Conservation (phyloP, 768 basidiomycete genomes). For the Leccinum uliginosum region DNA sequence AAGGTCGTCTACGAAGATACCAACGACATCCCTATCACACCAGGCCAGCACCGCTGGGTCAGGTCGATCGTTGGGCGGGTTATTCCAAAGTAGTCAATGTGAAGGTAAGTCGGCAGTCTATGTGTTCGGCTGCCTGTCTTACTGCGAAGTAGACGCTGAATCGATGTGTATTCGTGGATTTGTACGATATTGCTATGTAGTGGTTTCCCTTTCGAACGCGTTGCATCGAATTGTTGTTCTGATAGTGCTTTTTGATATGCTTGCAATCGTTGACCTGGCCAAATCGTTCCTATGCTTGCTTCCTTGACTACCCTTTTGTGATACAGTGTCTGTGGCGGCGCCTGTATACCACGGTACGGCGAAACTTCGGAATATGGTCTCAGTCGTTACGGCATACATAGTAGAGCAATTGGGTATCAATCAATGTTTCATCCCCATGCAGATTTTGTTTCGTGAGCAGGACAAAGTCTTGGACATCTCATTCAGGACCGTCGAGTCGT, state of each 20-base stretch:
- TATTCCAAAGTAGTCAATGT: too few relatives aligned
- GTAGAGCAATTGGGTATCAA: not conserved
- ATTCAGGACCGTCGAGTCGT: not conserved
- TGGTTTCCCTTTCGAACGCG: not conserved
- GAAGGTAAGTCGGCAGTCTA: too few relatives aligned
- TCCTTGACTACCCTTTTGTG: too few relatives aligned
- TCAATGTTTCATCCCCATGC: not conserved
- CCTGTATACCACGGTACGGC: too few relatives aligned
- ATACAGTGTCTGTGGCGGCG: too few relatives aligned
- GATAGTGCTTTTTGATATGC: too few relatives aligned
- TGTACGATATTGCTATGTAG: not conserved
- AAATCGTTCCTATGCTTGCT: too few relatives aligned
- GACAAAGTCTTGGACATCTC: not conserved
- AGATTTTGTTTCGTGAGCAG: not conserved
- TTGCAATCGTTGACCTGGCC: too few relatives aligned
- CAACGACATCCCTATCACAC: not conserved
- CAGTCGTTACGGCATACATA: not conserved
- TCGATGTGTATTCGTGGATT: not conserved
- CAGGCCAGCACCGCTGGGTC: conserved; percentile 1
- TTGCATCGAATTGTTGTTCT: too few relatives aligned
- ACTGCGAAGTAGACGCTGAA: not conserved
- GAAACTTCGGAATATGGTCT: not conserved
- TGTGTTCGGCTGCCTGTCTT: not conserved
- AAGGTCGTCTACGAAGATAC: conserved; percentile 10
- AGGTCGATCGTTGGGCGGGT: not conserved